Base-by-base conservation (phyloP, 163 green algal genomes). In the Chlamydomonas reinhardtii region DNA sequence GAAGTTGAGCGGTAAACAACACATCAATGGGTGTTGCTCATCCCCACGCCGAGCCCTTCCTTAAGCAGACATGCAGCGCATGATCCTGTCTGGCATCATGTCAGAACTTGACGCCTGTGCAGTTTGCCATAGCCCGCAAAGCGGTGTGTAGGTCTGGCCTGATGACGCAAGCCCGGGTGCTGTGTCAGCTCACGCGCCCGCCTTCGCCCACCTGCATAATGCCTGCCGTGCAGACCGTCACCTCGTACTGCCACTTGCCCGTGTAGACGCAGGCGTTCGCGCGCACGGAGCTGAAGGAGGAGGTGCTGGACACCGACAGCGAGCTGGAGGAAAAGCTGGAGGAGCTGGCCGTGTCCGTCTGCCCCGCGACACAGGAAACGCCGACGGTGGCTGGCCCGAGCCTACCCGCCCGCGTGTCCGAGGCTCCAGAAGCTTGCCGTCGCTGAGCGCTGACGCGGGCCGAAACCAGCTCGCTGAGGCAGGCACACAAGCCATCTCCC, bases 201-300 rank as follows among this genome's bases (percentile, higher is more conserved):
- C 48, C 48, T 56, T 14, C 48, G 9, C 94, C 94, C 64, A 97
- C 88, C 91, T 98, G 95, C 90, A 95, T 92, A 77, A 98, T 97
- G 56, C 95, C 94, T 8, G 85, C 56, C 0, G 92, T 96, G 4
- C 92, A 91, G 74, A 99, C 85, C 15, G 92, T 95, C 16, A 92
- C 94, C 89, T 99, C 97, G 87, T 98, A 99, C 94, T 96, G 94
- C 97, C 97, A 99, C 43, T 92, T 89, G 9, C 96, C 97, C 24
- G 89, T 82, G 82, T 92, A 95, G 8, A 98, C 96, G 74, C 92
- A 96, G 8, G 74, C 82, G 64, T 92, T 98, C 54, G 94, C 94
- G 19, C 94, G 86, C 37, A 90, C 93, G 73, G 85, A 95, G 82
- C 80, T 94, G 90, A 98, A 98, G 87, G 95, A 97, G 73, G 83